Conservation (phyloP, 2,329 filamentous ascomycete genomes). For the Botrytis deweyae region DNA sequence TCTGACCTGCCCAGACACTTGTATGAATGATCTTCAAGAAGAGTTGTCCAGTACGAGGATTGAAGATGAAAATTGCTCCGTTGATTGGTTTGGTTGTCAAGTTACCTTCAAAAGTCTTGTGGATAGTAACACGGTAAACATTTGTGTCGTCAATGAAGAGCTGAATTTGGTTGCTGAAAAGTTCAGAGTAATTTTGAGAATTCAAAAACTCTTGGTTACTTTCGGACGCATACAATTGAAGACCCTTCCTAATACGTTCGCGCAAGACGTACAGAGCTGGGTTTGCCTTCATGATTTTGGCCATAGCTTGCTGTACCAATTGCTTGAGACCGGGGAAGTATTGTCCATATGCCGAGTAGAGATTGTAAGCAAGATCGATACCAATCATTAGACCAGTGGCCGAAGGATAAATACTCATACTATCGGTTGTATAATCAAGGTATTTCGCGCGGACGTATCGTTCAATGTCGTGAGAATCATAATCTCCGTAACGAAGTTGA, state of each 20-base stretch:
- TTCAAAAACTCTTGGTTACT: slow-evolving; percentile 99
- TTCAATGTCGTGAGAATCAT: slow-evolving; percentile 98
- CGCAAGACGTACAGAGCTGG: slow-evolving; percentile 93
- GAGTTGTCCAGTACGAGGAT: slow-evolving; percentile 93
- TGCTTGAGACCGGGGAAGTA: slow-evolving; percentile 98
- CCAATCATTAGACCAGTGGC: slow-evolving; percentile 97
- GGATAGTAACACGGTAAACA: slow-evolving; percentile 98
- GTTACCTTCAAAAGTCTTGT: slow-evolving; percentile 99
- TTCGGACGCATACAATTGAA: slow-evolving; percentile 96
- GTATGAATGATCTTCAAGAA: slow-evolving; percentile 99
- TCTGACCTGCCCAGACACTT: slow-evolving; percentile 98
- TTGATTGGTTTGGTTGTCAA: slow-evolving; percentile 99
- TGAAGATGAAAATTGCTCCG: slow-evolving; percentile 99
- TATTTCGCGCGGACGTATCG: slow-evolving; percentile 97
- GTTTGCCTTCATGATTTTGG: slow-evolving; percentile 99
- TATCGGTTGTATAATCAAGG: slow-evolving; percentile 97
- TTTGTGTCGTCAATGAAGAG: slow-evolving; percentile 99
- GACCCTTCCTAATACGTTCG: slow-evolving; percentile 96
- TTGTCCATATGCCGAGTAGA: slow-evolving; percentile 97
- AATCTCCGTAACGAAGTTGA: slow-evolving; percentile 93
- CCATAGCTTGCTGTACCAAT: slow-evolving; percentile 96
- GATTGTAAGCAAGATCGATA: slow-evolving; percentile 95
- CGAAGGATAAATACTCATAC: slow-evolving; percentile 97
- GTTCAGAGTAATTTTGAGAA: slow-evolving; percentile 97
- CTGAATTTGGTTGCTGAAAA: slow-evolving; percentile 99